Conservation (phyloP, 2,329 filamentous ascomycete species). For the Diplodia intermedia region DNA sequence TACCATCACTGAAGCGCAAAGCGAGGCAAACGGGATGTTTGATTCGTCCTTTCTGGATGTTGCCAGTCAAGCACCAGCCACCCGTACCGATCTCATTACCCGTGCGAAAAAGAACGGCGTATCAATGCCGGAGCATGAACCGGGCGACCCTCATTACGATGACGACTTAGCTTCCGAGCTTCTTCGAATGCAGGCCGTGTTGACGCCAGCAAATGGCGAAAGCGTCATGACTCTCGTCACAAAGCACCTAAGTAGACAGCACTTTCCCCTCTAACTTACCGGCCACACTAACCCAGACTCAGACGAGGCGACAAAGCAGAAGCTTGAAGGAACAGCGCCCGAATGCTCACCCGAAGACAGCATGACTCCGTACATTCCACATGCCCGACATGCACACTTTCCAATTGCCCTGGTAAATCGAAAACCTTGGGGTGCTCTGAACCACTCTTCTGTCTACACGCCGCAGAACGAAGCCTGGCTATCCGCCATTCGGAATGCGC, state of each 20-base stretch:
- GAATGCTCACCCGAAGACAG: conserved; percentile 60
- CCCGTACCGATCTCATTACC: conserved; percentile 8
- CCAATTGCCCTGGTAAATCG: conserved; percentile 77
- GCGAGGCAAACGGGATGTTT: conserved; percentile 35
- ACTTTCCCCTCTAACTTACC: conserved; percentile 2
- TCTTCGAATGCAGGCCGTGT: conserved; percentile 63
- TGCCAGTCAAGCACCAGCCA: conserved; percentile 34
- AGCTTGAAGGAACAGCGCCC: conserved; percentile 61
- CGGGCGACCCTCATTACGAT: conserved; percentile 70
- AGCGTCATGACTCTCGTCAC: conserved; percentile 65
- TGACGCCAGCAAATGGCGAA: conserved; percentile 60
- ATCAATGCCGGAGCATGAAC: conserved; percentile 57
- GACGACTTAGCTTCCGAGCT: conserved; percentile 66
- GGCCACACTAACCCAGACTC: conserved; percentile 29
- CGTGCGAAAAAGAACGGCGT: conserved; percentile 15
- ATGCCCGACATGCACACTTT: conserved; percentile 62
- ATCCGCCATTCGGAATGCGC: conserved; percentile 70
- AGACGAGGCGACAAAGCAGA: conserved; percentile 62
- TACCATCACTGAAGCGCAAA: conserved; percentile 56
- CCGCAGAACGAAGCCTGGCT: conserved; percentile 81
- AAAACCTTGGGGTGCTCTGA: conserved; percentile 69
- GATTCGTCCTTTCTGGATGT: conserved; percentile 43
- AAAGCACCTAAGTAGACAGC: conserved; percentile 64
- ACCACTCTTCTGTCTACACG: conserved; percentile 65
- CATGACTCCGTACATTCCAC: conserved; percentile 71